Base-by-base conservation (phyloP, 2,329 filamentous ascomycete genomes). In the Rhynchosporium graminicola region DNA sequence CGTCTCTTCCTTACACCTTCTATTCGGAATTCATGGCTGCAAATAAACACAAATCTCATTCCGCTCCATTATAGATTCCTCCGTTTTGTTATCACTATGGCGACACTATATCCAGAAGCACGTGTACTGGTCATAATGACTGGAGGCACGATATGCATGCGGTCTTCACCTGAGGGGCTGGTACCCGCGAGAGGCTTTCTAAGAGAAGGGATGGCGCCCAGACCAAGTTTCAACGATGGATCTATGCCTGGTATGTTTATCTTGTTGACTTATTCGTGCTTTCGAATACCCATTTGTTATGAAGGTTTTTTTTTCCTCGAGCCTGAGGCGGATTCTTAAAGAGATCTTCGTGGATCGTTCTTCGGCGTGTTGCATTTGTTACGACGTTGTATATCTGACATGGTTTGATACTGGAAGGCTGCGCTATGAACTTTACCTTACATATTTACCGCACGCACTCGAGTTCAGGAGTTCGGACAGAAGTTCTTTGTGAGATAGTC, bases 91-190 rank as follows among this genome's bases (percentile, higher is more conserved):
- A 31, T 50, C 47, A 50, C 13, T 7, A 72, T 71, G 68, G 64
- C 67, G 8, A 62, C 67, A 15, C 66, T 69, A 40, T 69, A 69
- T 42, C 83, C 82, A 29, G 86, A 89, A 70, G 82, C 84, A 26
- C 78, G 85, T 54, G 84, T 91, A 9, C 77, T 91, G 63, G 85
- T 74, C 42, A 84, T 91, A 70, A 89, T 90, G 78, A 90, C 88
- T 8, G 81, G 83, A 15, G 83, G 83, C 8, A 86, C 83, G 3
- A 91, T 91, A 67, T 90, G 87, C 74, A 91, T 91, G 88, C 81
- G 82, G 70, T 81, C 80, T 54, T 87, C 86, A n/a, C 79, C 82
- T 28, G 80, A 87, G 57, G 88, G 88, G 0, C 81, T 90, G 59
- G 76, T 90, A 26, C 88, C 88, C 2, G 72, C 71, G 4, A 69